A percentile compares a stretch with the other conserved stretches of the same genome.
phyloP scores from a whole-genome alignment of 164 flowering plant species.

The Dillenia suffruticosa region DNA sequence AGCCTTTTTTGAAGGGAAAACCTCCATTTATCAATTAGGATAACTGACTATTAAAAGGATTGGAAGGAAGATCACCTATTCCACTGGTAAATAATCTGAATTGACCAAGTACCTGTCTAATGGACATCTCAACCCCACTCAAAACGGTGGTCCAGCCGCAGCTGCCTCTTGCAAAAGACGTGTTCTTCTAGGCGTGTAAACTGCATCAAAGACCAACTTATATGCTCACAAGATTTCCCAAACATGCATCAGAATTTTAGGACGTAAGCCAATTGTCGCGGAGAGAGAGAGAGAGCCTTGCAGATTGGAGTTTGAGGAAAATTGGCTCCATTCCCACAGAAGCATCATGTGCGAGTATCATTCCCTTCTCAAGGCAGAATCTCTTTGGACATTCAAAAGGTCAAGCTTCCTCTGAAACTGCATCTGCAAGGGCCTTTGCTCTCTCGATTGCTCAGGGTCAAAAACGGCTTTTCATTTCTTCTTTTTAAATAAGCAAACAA shows the following conservation, averaged over 20 bases:
- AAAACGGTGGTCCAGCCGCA: conserved; percentile 39
- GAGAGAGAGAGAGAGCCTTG: conserved; percentile 30
- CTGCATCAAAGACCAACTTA: conserved; percentile 47
- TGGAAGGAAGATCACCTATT: conserved; percentile 21
- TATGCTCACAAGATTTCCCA: conserved; percentile 38
- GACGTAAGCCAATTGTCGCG: not conserved
- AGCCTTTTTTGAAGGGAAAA: no score
- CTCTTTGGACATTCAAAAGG: conserved; percentile 17
- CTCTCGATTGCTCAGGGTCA: conserved; percentile 20
- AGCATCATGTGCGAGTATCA: conserved; percentile 61
- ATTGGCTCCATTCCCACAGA: conserved; percentile 59
- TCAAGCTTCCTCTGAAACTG: conserved; percentile 47
- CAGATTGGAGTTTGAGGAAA: conserved; percentile 38
- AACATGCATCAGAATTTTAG: conserved; percentile 3
- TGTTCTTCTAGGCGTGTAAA: conserved; percentile 52
- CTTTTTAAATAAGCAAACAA: no score
- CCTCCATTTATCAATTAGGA: no score
- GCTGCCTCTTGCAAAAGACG: conserved; percentile 44
- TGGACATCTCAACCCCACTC: conserved; percentile 52
- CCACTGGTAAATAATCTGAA: conserved; percentile 39
- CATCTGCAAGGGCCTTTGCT: conserved; percentile 42
- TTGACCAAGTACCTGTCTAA: conserved; percentile 46
- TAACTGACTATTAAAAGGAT: no score
- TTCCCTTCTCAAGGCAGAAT: conserved; percentile 41
- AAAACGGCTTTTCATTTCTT: not conserved